Percentiles rank a stretch among this genome's conserved stretches.
Conservation (phyloP, 1,284 basidiomycete genomes). For the Hypsizygus ulmarius region DNA sequence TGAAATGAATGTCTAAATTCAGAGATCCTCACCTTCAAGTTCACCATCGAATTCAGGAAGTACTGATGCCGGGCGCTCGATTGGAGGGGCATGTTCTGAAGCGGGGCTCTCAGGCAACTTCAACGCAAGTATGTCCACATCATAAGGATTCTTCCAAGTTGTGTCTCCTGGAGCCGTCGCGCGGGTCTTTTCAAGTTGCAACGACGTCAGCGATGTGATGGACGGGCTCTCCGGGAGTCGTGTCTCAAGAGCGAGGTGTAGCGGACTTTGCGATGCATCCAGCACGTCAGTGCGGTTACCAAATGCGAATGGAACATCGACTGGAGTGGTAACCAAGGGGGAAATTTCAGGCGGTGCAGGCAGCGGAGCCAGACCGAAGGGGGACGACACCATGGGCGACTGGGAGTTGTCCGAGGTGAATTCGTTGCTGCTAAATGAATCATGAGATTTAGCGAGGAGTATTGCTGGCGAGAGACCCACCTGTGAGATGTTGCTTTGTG, state of each 20-base stretch:
- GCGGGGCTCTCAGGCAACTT: conserved; percentile 15
- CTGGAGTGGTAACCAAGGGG: conserved; percentile 20
- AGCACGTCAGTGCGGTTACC: background rate
- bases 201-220: conserved; percentile 6
- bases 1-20: too few species aligned
- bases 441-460: background rate
- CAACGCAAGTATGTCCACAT: conserved; percentile 10
- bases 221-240: conserved; percentile 13
- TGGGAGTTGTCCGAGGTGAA: conserved; percentile 7
- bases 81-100: conserved; percentile 6
- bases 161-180: conserved; percentile 1
- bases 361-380: conserved; percentile 22
- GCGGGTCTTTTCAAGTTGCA: background rate
- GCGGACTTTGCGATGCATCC: background rate
- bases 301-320: conserved; percentile 6
- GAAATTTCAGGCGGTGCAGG: conserved; percentile 23
- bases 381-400: conserved; percentile 23
- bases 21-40: background rate
- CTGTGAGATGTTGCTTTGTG: background rate
- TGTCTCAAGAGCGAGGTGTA: conserved; percentile 11
- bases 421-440: background rate
- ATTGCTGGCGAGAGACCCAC: background rate
- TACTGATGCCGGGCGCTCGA: background rate
- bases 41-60: background rate
- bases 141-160: background rate